A percentile compares a stretch with the other conserved stretches of the same genome.
These are phyloP conservation scores for Sechiopsis laciniata DNA, from an alignment of 306 rosid genomes.

Conservation along the genomic window DNA sequence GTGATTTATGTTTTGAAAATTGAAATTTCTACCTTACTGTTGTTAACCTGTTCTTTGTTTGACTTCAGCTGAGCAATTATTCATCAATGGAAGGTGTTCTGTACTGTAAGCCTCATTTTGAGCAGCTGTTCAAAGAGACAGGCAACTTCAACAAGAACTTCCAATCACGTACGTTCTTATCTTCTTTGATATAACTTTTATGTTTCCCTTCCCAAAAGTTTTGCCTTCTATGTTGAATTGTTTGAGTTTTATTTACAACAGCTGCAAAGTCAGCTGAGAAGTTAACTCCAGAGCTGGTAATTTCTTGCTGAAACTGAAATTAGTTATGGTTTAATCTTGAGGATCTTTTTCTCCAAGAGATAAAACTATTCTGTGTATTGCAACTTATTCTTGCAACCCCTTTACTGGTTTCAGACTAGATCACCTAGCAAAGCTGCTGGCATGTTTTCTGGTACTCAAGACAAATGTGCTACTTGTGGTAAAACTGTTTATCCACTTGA, in stretches of 20 bases:
- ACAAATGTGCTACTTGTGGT: slow-evolving; percentile 85
- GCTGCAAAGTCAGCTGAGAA: slow-evolving; percentile 81
- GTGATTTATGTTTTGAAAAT: too few species aligned
- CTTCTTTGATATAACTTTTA: neutral
- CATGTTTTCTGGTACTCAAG: slow-evolving; percentile 96
- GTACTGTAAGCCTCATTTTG: slow-evolving; percentile 25
- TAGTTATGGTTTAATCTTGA: slow-evolving; percentile 1
- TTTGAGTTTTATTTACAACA: slow-evolving; percentile 45
- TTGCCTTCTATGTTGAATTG: slow-evolving; percentile 27
- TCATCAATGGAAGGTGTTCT: slow-evolving; percentile 96
- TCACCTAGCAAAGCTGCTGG: slow-evolving; percentile 89
- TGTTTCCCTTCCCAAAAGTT: slow-evolving; percentile 18
- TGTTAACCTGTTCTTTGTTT: neutral
- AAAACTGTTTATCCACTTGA: slow-evolving; percentile 92
- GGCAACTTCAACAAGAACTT: slow-evolving; percentile 82
- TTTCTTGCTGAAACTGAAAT: slow-evolving; percentile 3
- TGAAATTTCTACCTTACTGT: too few species aligned
- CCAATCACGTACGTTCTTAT: slow-evolving; percentile 57
- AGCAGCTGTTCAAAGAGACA: slow-evolving; percentile 89
- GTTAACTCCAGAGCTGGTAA: slow-evolving; percentile 79
- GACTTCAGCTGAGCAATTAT: slow-evolving; percentile 71
- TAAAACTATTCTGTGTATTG: slow-evolving; percentile 2
- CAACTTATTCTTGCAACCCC: slow-evolving; percentile 20
- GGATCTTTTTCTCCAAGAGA: neutral
- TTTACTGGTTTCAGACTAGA: slow-evolving; percentile 59